phyloP scores from a whole-genome alignment of 768 basidiomycete genomes.

The Rhodotorula taiwanensis region DNA sequence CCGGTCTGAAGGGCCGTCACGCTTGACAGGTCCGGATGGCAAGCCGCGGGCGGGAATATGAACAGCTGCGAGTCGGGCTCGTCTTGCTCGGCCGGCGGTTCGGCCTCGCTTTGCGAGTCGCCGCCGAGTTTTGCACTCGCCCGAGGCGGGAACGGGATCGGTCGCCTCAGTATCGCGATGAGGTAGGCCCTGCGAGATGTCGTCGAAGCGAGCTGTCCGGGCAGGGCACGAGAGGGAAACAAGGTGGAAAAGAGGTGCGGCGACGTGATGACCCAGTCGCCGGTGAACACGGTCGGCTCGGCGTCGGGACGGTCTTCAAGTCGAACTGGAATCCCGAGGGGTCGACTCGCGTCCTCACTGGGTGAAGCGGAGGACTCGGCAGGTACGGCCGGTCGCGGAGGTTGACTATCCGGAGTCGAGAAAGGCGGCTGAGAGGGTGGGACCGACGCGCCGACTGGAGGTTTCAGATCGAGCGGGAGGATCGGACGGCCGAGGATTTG shows the following conservation, averaged over 20 bases:
- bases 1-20: constrained; percentile 65
- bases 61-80: constrained; percentile 60
- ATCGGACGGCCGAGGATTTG: constrained; percentile 47
- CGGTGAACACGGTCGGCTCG: constrained; percentile 11
- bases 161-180: constrained; percentile 14
- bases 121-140: background rate
- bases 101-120: too few relatives aligned
- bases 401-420: constrained; percentile 10
- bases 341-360: background rate
- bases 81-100: background rate
- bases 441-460: constrained; percentile 1
- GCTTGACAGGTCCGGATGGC: constrained; percentile 44
- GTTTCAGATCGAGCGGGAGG: constrained; percentile 4
- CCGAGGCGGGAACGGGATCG: constrained; percentile 48
- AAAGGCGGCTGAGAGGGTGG: constrained; percentile 7
- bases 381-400: constrained; percentile 4
- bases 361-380: background rate
- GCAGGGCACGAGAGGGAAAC: constrained; percentile 11
- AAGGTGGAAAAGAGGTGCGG: constrained; percentile 14
- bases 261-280: constrained; percentile 32
- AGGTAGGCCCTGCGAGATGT: background rate
- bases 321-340: constrained; percentile 27
- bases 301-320: constrained; percentile 13
- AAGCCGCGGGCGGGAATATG: constrained; percentile 66
- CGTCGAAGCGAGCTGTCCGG: background rate